These are phyloP conservation scores for Cajanus cajan DNA, from an alignment of 306 rosid species.

Conservation along the genomic window DNA sequence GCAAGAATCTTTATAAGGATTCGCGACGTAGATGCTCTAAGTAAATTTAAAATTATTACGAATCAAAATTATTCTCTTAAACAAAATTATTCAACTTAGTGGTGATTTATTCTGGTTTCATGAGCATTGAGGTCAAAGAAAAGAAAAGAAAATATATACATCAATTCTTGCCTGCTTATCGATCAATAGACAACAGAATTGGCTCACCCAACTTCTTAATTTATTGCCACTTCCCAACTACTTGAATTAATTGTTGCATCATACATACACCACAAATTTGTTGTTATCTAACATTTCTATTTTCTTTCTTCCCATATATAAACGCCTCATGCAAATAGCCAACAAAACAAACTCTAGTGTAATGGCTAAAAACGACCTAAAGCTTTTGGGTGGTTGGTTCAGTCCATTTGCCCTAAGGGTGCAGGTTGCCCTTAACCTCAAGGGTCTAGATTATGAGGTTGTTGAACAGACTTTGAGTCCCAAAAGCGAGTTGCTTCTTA, in stretches of 20 bases:
- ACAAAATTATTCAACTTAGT: neutral
- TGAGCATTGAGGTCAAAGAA: neutral
- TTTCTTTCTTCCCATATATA: neutral
- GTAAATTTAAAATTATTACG: no score
- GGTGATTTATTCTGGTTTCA: neutral
- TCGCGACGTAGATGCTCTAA: no score
- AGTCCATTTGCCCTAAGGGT: slow-evolving; percentile 49
- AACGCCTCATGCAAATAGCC: neutral
- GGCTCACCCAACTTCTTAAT: neutral
- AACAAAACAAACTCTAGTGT: neutral
- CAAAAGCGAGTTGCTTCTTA: slow-evolving; percentile 57
- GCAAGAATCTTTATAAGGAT: no score
- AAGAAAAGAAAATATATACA: neutral
- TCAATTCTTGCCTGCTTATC: neutral
- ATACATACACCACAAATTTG: neutral
- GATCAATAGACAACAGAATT: neutral
- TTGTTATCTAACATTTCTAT: neutral
- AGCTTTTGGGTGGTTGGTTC: slow-evolving; percentile 39
- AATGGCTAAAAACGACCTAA: slow-evolving; percentile 45
- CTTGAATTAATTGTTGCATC: no score
- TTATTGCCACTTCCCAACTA: neutral
- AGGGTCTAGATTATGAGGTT: slow-evolving; percentile 43
- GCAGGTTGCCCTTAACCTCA: slow-evolving; percentile 48
- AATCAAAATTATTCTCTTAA: no score
- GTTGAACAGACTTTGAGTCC: slow-evolving; percentile 36